Evolutionary conservation across 2,329 filamentous ascomycete genomes (phyloP), one percentile per base, ranked within the genome.

Genomic region (Ophiostoma sp.): DNA sequence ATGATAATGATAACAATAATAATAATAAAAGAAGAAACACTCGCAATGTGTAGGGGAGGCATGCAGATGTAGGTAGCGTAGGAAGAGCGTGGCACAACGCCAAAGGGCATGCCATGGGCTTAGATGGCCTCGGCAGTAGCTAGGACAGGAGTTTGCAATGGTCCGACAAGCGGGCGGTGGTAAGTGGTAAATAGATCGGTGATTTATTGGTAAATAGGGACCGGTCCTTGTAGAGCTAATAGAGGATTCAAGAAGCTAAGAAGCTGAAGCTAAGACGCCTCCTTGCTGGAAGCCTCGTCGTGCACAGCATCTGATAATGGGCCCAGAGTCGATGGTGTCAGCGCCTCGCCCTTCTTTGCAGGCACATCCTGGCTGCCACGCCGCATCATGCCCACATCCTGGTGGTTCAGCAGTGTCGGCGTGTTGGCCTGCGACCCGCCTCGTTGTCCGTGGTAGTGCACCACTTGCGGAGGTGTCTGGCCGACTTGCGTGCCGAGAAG

Each of bases 371-470:
- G 81, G 71, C 85, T 87, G 6, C 81, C 82, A 35, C 83, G 81
- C 62, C 83, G 79, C 73, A 82, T 77, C 44, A 82, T 73, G 1
- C 80, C 82, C 0, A 79, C 76, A 64, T 87, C 86, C 67, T 84
- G 82, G 67, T 84, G 82, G 71, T 83, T 83, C 27, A 83, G 79
- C 33, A 84, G 78, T 0, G 86, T 89, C 15, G 87, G 87, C 0
- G 87, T 89, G 75, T 88, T 89, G 10, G 86, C 84, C 75, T 89
- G 87, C 75, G 87, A 89, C 13, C 87, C 87, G n/a, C 87, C 87
- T 54, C 87, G 81, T 76, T 89, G 87, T 5, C 87, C 87, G 73
- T 89, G 87, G 74, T 90, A 90, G 74, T 90, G 87, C 39, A 90
- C 82, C 2, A 90, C 87, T 75, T 90, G 87, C 11, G 87, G 87